phyloP scores from a whole-genome alignment of 805 yeast species.

The Kodamaea nitidulidarum region DNA sequence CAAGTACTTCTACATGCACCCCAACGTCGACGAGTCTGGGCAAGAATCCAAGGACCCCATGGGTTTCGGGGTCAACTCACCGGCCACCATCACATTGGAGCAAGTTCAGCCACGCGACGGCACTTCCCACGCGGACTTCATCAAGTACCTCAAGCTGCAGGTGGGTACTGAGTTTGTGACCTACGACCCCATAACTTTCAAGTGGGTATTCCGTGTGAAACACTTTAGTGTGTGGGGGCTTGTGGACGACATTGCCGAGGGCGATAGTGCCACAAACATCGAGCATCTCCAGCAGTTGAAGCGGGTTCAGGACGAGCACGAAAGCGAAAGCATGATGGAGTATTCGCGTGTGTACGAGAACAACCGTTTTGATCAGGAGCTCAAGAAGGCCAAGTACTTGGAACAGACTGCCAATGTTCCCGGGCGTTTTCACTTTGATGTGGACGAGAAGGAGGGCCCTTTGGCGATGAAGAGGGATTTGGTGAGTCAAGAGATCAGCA shows the following conservation, averaged over 20 bases:
- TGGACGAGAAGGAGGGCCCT: constrained; percentile 15
- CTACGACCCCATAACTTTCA: constrained; percentile 68
- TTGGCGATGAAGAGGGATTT: constrained; percentile 27
- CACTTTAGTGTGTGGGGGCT: constrained; percentile 97
- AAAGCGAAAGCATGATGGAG: constrained; percentile 36
- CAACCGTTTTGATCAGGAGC: constrained; percentile 27
- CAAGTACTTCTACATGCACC: constrained; percentile 7
- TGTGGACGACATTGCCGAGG: constrained; percentile 57
- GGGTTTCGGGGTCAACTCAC: constrained; percentile 71
- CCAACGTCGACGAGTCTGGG: constrained; percentile 30
- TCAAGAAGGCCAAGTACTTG: constrained; percentile 32
- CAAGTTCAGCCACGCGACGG: constrained; percentile 50
- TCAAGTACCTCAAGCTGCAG: constrained; percentile 47
- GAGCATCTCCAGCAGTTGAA: constrained; percentile 34
- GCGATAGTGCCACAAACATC: constrained; percentile 12
- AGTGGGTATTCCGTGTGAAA: constrained; percentile 78
- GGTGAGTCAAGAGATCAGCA: constrained; percentile 14
- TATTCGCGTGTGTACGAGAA: constrained; percentile 29
- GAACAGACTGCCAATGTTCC: constrained; percentile 31
- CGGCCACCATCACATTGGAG: constrained; percentile 68
- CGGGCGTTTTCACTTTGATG: constrained; percentile 30
- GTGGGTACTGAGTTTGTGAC: constrained; percentile 76
- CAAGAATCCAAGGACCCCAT: constrained; percentile 47
- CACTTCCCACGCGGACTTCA: constrained; percentile 43
- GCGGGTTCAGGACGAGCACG: constrained; percentile 35